A percentile compares a stretch with the other conserved stretches of the same genome.
These are phyloP conservation scores for Pyrenochaeta sp. DNA, from an alignment of 2,329 filamentous ascomycete species.

Conservation along the genomic window DNA sequence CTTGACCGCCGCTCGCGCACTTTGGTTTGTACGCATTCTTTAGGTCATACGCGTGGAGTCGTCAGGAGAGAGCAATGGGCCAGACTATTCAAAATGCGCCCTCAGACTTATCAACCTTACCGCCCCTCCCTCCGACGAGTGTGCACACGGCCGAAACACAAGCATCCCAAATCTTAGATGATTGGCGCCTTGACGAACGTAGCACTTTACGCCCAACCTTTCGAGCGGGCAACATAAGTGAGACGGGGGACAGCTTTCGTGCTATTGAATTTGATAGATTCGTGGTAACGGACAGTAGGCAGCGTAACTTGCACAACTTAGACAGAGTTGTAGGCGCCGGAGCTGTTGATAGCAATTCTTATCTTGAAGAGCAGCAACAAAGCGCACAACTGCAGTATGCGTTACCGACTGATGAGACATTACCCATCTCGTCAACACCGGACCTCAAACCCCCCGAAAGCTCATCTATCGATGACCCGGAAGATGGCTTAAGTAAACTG, in stretches of 20 bases:
- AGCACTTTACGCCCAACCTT: background rate
- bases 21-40: background rate
- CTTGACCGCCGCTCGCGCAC: background rate
- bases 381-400: too few species aligned
- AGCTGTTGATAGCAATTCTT: background rate
- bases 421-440: too few species aligned
- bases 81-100: background rate
- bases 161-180: background rate
- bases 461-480: too few species aligned
- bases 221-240: background rate
- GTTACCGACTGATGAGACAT: too few species aligned
- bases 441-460: too few species aligned
- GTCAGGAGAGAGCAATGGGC: background rate
- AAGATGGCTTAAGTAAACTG: background rate
- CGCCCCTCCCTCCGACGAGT: background rate
- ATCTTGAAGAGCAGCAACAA: too few species aligned
- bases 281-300: background rate
- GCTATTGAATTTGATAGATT: too few species aligned
- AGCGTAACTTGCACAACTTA: background rate
- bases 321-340: background rate
- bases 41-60: background rate
- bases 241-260: too few species aligned
- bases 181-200: too few species aligned
- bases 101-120: background rate
- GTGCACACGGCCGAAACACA: background rate